Evolutionary conservation across 192 early-diverging fungal species (phyloP).

Genomic region (Backusella mclennaniae): DNA sequence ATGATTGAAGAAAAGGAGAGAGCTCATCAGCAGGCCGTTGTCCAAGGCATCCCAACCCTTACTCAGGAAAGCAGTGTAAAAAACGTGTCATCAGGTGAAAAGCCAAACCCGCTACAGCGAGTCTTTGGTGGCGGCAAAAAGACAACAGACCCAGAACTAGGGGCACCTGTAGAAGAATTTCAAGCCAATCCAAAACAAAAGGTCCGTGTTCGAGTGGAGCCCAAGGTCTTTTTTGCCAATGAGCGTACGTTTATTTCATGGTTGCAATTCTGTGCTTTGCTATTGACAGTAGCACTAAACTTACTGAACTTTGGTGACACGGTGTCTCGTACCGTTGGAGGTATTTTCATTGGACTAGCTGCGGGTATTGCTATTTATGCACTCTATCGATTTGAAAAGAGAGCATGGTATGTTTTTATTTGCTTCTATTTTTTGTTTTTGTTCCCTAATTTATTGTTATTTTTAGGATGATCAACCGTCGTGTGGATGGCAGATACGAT

Average conservation of each 20-base stretch:
- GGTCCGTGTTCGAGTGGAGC: constrained; percentile 42
- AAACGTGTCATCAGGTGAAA: background rate
- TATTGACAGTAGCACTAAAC: constrained; percentile 64
- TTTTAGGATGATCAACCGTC: constrained; percentile 35
- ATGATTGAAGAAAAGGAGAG: constrained; percentile 36
- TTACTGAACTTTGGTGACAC: constrained; percentile 63
- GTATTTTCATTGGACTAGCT: constrained; percentile 31
- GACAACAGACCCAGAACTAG: background rate
- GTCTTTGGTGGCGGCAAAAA: background rate
- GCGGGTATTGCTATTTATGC: constrained; percentile 33
- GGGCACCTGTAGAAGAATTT: constrained; percentile 9
- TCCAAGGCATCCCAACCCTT: background rate
- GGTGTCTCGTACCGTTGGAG: constrained; percentile 14
- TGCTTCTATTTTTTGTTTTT: background rate
- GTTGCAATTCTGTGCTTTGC: constrained; percentile 68
- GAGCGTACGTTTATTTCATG: constrained; percentile 86
- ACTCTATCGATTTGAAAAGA: constrained; percentile 32
- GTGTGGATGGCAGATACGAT: constrained; percentile 57
- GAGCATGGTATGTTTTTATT: constrained; percentile 27
- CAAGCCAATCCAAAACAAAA: constrained; percentile 11
- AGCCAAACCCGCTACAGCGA: background rate
- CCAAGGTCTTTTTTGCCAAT: constrained; percentile 88
- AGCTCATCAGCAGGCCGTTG: background rate
- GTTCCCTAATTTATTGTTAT: background rate
- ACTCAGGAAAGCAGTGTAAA: background rate